phyloP scores from a whole-genome alignment of 345 rosid species.

The Draba incana region DNA sequence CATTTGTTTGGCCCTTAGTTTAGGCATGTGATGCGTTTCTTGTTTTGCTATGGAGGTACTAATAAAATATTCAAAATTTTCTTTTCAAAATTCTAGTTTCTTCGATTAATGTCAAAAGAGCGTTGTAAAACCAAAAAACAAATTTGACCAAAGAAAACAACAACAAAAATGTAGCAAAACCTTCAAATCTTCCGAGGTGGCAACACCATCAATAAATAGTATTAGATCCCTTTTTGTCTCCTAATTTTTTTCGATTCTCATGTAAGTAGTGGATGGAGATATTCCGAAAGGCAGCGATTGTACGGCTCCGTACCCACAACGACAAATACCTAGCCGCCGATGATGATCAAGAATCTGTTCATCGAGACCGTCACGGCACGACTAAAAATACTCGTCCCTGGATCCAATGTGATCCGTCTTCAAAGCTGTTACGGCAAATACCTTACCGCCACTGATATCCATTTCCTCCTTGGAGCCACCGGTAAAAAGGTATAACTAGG shows the following conservation, averaged over 20 bases:
- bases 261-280: slow-evolving; percentile 55
- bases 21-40: too few species aligned
- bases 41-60: too few species aligned
- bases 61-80: too few species aligned
- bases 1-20: too few species aligned
- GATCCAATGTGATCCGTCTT: slow-evolving; percentile 46
- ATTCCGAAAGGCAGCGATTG: slow-evolving; percentile 51
- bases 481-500: slow-evolving; percentile 56
- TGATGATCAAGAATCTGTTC: slow-evolving; percentile 58
- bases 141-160: too few species aligned
- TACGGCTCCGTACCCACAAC: slow-evolving; percentile 72
- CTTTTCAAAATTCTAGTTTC: too few species aligned
- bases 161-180: neutral
- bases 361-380: slow-evolving; percentile 67
- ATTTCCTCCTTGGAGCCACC: slow-evolving; percentile 57
- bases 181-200: neutral
- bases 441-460: slow-evolving; percentile 68
- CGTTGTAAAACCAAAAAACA: too few species aligned
- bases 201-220: neutral
- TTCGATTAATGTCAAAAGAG: too few species aligned
- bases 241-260: neutral
- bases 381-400: slow-evolving; percentile 47
- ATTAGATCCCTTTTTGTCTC: slow-evolving; percentile 6
- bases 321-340: slow-evolving; percentile 70
- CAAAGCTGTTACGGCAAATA: slow-evolving; percentile 72